phyloP scores from a whole-genome alignment of 345 rosid genomes.

The Syzygium aromaticum region DNA sequence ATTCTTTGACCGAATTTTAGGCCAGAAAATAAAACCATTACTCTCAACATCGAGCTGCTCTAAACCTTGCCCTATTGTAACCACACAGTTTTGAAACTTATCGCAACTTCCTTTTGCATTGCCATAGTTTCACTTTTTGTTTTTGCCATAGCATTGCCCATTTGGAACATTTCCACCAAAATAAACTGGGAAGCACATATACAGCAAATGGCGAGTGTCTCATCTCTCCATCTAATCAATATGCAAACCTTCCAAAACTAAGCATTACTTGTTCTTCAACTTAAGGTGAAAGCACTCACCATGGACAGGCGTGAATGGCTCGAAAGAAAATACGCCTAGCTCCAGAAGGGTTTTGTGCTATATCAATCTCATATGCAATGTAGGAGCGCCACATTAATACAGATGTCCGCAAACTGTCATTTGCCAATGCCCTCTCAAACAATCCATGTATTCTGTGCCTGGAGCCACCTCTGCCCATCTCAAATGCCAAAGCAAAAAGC shows the following conservation, averaged over 20 bases:
- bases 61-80: not conserved
- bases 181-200: not conserved
- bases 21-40: not conserved
- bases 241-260: not conserved
- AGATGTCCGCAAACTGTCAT: slow-evolving; percentile 41
- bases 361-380: slow-evolving; percentile 67
- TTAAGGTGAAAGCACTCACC: slow-evolving; percentile 34
- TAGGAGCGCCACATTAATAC: slow-evolving; percentile 87
- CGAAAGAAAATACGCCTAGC: slow-evolving; percentile 79
- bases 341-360: slow-evolving; percentile 46
- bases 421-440: slow-evolving; percentile 80
- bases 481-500: slow-evolving; percentile 73
- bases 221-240: not conserved
- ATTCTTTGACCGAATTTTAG: not conserved
- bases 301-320: slow-evolving; percentile 91
- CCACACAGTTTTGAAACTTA: not conserved
- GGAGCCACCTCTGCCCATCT: slow-evolving; percentile 62
- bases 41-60: not conserved
- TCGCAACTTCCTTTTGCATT: not conserved
- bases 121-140: not conserved
- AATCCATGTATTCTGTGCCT: slow-evolving; percentile 68
- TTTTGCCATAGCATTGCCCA: not conserved
- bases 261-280: not conserved
- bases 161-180: not conserved
- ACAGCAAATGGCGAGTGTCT: not conserved